Conservation (phyloP, 179 eudicot species). For the Corrigiola litoralis region DNA sequence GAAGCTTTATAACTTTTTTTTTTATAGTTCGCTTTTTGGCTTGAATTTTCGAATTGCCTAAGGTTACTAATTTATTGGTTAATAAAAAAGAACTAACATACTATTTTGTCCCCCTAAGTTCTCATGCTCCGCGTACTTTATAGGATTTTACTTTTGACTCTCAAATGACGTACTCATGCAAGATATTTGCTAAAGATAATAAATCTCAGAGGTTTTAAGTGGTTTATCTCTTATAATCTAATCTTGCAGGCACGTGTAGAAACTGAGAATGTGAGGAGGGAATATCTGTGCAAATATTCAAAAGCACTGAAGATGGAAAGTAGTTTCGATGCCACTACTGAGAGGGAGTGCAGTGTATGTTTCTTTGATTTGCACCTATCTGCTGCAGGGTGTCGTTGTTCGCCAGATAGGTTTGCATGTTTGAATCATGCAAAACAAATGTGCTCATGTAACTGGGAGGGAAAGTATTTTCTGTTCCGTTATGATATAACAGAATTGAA, state of each 20-base stretch:
- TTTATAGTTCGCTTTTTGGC: no score
- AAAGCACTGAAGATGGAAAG: slow-evolving; percentile 81
- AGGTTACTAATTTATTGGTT: no score
- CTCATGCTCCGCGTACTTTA: no score
- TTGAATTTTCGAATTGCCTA: no score
- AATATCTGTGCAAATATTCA: slow-evolving; percentile 67
- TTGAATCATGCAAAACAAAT: slow-evolving; percentile 85
- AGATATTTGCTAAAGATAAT: no score
- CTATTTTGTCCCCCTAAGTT: no score
- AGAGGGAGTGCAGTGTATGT: slow-evolving; percentile 93
- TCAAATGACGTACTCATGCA: no score
- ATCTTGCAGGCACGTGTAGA: slow-evolving; percentile 72
- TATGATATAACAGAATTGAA: slow-evolving; percentile 71
- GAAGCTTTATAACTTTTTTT: no score
- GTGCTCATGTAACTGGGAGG: slow-evolving; percentile 81
- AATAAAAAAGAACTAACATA: no score
- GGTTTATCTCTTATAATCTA: slow-evolving; percentile 4
- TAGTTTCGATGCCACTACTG: slow-evolving; percentile 75
- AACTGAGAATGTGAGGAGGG: slow-evolving; percentile 74
- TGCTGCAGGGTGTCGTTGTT: slow-evolving; percentile 89
- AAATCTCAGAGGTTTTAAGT: no score
- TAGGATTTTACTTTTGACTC: no score
- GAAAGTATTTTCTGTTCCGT: slow-evolving; percentile 77
- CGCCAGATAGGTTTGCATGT: slow-evolving; percentile 85
- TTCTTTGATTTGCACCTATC: slow-evolving; percentile 87